Conservation (phyloP, 129 eudicot species). For the Erigeron canadensis region DNA sequence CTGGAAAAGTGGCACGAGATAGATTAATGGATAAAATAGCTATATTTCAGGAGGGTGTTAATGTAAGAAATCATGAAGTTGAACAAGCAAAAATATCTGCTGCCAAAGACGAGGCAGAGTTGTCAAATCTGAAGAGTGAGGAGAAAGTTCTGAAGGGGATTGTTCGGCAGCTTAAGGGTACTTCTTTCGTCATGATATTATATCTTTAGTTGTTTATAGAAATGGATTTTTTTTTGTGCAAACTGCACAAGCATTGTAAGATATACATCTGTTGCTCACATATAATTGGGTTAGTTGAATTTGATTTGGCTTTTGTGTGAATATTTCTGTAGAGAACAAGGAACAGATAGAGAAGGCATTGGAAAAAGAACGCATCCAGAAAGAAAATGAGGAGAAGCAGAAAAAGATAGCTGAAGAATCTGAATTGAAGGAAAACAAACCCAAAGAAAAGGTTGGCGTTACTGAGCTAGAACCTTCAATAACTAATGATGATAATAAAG, state of each 20-base stretch:
- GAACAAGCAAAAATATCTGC: slow-evolving; percentile 61
- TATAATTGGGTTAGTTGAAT: slow-evolving; percentile 7
- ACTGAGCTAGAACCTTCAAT: slow-evolving; percentile 33
- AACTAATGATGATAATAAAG: slow-evolving; percentile 39
- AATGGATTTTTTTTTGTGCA: slow-evolving; percentile 5
- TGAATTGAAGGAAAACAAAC: slow-evolving; percentile 35
- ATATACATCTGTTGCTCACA: slow-evolving; percentile 1
- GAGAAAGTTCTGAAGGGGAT: slow-evolving; percentile 76
- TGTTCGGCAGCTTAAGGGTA: slow-evolving; percentile 88
- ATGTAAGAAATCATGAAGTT: slow-evolving; percentile 57
- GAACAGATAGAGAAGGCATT: slow-evolving; percentile 86
- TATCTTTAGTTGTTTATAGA: slow-evolving; percentile 5
- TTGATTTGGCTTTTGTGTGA: slow-evolving; percentile 25
- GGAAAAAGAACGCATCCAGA: slow-evolving; percentile 85
- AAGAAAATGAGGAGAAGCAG: slow-evolving; percentile 86
- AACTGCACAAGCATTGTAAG: slow-evolving; percentile 8
- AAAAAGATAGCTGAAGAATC: slow-evolving; percentile 67
- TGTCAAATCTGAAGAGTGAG: slow-evolving; percentile 66
- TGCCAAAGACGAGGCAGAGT: slow-evolving; percentile 71
- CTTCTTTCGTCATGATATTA: slow-evolving; percentile 8
- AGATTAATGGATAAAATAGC: slow-evolving; percentile 67
- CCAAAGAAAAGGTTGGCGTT: slow-evolving; percentile 33
- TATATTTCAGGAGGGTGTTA: slow-evolving; percentile 60
- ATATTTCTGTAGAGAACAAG: slow-evolving; percentile 61
- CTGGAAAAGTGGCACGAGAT: slow-evolving; percentile 89